A percentile compares a stretch with the other conserved stretches of the same genome.
Evolutionary conservation across 371 early-diverging fungal species (phyloP).

Genomic region (Mortierella sp.): DNA sequence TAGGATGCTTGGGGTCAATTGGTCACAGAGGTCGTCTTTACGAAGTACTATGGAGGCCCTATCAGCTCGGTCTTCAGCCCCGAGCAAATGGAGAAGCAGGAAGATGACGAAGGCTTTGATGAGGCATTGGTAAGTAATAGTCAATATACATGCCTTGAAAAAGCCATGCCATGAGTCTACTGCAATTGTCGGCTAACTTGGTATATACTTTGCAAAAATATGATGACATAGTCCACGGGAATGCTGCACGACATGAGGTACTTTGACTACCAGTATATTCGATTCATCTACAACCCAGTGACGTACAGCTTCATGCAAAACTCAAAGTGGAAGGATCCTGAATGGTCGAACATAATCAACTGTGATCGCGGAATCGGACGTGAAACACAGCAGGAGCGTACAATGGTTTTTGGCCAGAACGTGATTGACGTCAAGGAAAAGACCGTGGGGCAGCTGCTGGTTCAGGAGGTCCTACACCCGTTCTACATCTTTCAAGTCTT

Average conservation of each 20-base stretch:
- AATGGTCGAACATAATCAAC: constrained; percentile 72
- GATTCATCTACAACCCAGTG: constrained; percentile 91
- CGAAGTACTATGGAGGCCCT: constrained; percentile 76
- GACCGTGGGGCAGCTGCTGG: constrained; percentile 78
- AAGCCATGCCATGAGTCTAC: background rate
- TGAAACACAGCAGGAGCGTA: constrained; percentile 71
- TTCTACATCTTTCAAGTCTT: constrained; percentile 97
- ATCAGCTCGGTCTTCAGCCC: constrained; percentile 79
- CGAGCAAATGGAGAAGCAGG: constrained; percentile 56
- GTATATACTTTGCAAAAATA: constrained; percentile 21
- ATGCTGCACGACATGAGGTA: constrained; percentile 62
- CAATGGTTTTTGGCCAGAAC: constrained; percentile 89
- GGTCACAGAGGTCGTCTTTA: constrained; percentile 67
- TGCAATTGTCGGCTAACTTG: background rate
- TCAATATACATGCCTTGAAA: too few relatives aligned
- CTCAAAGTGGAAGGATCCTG: constrained; percentile 82
- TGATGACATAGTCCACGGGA: constrained; percentile 21
- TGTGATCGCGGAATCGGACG: constrained; percentile 69
- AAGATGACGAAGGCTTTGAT: constrained; percentile 52
- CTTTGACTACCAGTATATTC: constrained; percentile 87
- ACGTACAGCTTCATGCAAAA: constrained; percentile 80
- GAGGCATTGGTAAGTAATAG: constrained; percentile 40
- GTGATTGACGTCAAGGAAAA: constrained; percentile 88
- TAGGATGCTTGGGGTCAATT: constrained; percentile 85
- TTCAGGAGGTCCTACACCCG: constrained; percentile 94